Conservation (phyloP, 768 basidiomycete genomes). For the Tylopilus vinaceipallidus region DNA sequence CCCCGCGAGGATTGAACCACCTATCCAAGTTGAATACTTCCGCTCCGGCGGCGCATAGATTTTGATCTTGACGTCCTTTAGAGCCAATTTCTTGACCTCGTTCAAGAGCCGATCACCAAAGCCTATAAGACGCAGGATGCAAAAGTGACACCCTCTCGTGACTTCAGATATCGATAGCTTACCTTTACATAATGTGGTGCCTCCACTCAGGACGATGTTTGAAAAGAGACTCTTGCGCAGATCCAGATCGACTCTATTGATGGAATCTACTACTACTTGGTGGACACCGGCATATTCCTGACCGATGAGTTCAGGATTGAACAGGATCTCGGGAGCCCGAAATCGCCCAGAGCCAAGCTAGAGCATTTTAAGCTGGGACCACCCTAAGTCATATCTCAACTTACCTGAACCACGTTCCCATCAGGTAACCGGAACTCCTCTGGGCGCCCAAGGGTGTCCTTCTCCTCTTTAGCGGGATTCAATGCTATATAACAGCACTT, state of each 20-base stretch:
- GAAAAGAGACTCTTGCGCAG: slow-evolving; percentile 92
- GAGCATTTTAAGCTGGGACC: slow-evolving; percentile 11
- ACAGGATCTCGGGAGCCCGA: slow-evolving; percentile 95
- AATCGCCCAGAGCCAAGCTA: slow-evolving; percentile 95
- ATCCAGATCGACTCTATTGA: slow-evolving; percentile 94
- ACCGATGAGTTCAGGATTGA: slow-evolving; percentile 96
- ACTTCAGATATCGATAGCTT: slow-evolving; percentile 16
- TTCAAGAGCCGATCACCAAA: slow-evolving; percentile 96
- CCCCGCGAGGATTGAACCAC: slow-evolving; percentile 94
- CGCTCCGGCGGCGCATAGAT: slow-evolving; percentile 99
- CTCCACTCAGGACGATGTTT: slow-evolving; percentile 95
- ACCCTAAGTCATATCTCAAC: slow-evolving; percentile 19
- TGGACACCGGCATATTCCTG: slow-evolving; percentile 97
- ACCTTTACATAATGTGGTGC: slow-evolving; percentile 95
- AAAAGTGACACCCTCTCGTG: slow-evolving; percentile 20
- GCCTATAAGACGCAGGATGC: slow-evolving; percentile 42
- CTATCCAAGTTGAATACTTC: slow-evolving; percentile 97
- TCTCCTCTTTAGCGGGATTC: slow-evolving; percentile 94
- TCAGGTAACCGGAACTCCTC: slow-evolving; percentile 95
- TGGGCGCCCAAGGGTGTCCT: slow-evolving; percentile 69
- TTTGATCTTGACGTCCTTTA: slow-evolving; percentile 98
- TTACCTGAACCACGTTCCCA: slow-evolving; percentile 87
- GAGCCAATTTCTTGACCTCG: slow-evolving; percentile 93
- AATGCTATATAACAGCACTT: slow-evolving; percentile 95
- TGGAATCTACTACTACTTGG: slow-evolving; percentile 98